These are phyloP conservation scores for Nicotiana otophora DNA, from an alignment of 257 asterid species.

Conservation along the genomic window DNA sequence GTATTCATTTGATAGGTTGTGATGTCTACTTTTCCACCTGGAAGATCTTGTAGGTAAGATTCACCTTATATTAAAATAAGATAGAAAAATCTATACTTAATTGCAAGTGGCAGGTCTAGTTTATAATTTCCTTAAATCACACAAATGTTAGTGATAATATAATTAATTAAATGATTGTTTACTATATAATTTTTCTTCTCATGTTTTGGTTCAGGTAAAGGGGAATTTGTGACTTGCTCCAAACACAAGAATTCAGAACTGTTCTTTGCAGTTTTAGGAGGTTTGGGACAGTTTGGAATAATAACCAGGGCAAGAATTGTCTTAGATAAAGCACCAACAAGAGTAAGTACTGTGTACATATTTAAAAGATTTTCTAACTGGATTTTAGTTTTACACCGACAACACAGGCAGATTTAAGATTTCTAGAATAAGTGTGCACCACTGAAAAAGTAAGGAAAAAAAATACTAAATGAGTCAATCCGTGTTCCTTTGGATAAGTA, in stretches of 20 bases:
- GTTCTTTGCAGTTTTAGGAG: conserved; percentile 52
- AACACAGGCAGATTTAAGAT: no score
- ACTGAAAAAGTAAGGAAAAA: no score
- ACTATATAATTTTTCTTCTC: neutral
- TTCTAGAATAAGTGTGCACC: no score
- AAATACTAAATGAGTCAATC: no score
- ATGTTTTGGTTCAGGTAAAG: conserved; percentile 34
- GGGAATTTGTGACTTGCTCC: conserved; percentile 46
- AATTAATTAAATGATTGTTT: neutral
- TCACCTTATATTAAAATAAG: neutral
- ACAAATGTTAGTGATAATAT: neutral
- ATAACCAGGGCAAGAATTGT: conserved; percentile 53
- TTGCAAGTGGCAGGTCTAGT: conserved; percentile 21
- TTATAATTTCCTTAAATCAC: neutral
- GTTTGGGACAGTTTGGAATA: conserved; percentile 64
- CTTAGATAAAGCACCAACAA: conserved; percentile 40
- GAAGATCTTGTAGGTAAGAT: conserved; percentile 29
- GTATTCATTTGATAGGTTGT: neutral
- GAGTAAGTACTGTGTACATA: conserved; percentile 20
- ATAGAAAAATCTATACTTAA: neutral
- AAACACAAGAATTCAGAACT: conserved; percentile 35
- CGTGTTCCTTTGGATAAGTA: no score
- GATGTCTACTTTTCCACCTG: neutral
- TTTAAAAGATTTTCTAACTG: no score
- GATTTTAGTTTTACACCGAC: no score